These are phyloP conservation scores for Amphichorda felina DNA, from an alignment of 2,329 filamentous ascomycete species.

Conservation along the genomic window DNA sequence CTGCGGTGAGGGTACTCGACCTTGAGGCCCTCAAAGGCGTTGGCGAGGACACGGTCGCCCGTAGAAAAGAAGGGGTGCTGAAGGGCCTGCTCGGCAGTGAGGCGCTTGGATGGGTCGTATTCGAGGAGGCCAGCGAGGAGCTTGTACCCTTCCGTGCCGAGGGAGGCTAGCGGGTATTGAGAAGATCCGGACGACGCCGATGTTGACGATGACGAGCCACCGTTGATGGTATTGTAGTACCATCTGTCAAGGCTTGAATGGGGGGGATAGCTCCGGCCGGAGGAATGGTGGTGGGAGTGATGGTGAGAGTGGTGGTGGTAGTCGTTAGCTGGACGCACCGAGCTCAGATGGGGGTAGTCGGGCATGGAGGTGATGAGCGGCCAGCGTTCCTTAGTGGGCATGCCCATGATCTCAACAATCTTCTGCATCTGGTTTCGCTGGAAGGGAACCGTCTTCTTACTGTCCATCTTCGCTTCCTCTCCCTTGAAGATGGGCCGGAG, in stretches of 20 bases:
- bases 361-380: constrained; percentile 75
- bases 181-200: neutral
- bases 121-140: constrained; percentile 75
- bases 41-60: constrained; percentile 60
- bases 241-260: constrained; percentile 59
- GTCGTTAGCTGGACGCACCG: constrained; percentile 37
- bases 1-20: constrained; percentile 81
- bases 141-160: constrained; percentile 69
- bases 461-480: constrained; percentile 98
- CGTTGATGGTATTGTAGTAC: constrained; percentile 62
- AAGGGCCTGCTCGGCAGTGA: constrained; percentile 82
- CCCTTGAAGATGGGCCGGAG: constrained; percentile 95
- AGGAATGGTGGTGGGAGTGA: constrained; percentile 22
- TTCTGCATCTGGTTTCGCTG: constrained; percentile 99
- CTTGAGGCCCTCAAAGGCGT: constrained; percentile 86
- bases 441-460: constrained; percentile 93
- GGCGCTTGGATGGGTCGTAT: constrained; percentile 80
- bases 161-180: constrained; percentile 36
- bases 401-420: constrained; percentile 90
- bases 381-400: constrained; percentile 84
- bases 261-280: constrained; percentile 15
- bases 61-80: constrained; percentile 80
- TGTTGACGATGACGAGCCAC: constrained; percentile 23
- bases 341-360: constrained; percentile 63
- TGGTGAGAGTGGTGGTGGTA: constrained; percentile 36